Percentiles rank a stretch among this genome's conserved stretches.
Conservation (phyloP, 2,329 filamentous ascomycete genomes). For the Parastagonospora avenae region DNA sequence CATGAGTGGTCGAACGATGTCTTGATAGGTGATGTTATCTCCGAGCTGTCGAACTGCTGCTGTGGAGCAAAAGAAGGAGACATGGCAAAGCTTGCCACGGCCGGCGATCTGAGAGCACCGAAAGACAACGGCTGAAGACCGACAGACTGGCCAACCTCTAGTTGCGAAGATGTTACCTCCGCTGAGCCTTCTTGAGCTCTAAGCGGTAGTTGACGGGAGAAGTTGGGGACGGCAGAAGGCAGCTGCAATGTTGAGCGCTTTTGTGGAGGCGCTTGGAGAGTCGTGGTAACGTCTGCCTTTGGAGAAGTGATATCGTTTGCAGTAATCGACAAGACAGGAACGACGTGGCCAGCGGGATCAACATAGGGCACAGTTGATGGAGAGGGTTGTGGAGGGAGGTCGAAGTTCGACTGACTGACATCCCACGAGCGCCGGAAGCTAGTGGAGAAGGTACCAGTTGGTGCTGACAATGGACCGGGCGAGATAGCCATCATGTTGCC, state of each 20-base stretch:
- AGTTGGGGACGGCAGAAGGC: conserved; percentile 37
- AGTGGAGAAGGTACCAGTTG: conserved; percentile 43
- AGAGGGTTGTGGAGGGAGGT: conserved; percentile 35
- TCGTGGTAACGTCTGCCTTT: conserved; percentile 4
- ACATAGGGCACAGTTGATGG: conserved; percentile 40
- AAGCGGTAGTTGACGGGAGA: conserved; percentile 46
- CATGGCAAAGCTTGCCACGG: conserved; percentile 33
- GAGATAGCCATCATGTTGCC: conserved; percentile 50
- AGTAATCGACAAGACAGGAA: conserved; percentile 44
- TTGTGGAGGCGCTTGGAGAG: conserved; percentile 14
- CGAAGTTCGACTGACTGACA: conserved; percentile 42
- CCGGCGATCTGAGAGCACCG: conserved; percentile 34
- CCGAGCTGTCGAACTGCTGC: conserved; percentile 18
- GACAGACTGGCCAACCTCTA: conserved; percentile 18
- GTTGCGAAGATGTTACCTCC: conserved; percentile 13
- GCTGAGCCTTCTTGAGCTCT: conserved; percentile 22
- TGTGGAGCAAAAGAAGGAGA: conserved; percentile 23
- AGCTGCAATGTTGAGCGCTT: conserved; percentile 19
- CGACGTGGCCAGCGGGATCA: conserved; percentile 44
- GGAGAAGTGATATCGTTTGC: conserved; percentile 24
- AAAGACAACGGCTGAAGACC: conserved; percentile 27
- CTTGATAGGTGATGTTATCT: conserved; percentile 36
- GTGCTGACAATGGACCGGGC: conserved; percentile 49
- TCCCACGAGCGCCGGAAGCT: conserved; percentile 50
- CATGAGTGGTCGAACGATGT: conserved; percentile 39